phyloP scores from a whole-genome alignment of 306 rosid genomes.

The Quercus wislizeni region DNA sequence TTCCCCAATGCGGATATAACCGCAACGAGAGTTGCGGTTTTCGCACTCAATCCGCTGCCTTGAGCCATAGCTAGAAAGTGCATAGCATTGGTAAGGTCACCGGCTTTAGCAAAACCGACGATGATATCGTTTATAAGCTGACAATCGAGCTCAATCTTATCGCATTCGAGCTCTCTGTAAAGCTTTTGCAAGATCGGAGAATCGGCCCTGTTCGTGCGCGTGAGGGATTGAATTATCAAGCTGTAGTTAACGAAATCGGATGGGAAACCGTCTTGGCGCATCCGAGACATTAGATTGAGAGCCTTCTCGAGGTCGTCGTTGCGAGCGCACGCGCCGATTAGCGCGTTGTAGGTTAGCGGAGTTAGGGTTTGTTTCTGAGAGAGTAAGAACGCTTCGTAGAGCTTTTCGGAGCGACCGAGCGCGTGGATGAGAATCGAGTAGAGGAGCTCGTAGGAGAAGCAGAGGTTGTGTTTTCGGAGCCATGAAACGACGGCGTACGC shows the following conservation, averaged over 20 bases:
- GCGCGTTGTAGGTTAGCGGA: conserved; percentile 81
- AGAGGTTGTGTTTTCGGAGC: conserved; percentile 86
- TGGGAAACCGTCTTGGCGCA: conserved; percentile 81
- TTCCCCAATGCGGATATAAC: conserved; percentile 71
- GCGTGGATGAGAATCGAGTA: conserved; percentile 94
- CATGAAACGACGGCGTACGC: conserved; percentile 85
- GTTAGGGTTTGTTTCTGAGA: conserved; percentile 71
- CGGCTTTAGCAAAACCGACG: conserved; percentile 74
- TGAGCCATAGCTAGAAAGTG: conserved; percentile 72
- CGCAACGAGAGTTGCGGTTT: conserved; percentile 59
- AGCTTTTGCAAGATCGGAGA: conserved; percentile 75
- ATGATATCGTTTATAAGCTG: conserved; percentile 75
- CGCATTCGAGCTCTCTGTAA: conserved; percentile 61
- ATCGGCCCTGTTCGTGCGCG: conserved; percentile 65
- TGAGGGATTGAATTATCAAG: conserved; percentile 74
- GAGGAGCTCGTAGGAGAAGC: conserved; percentile 85
- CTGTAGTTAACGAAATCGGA: conserved; percentile 83
- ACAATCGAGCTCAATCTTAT: conserved; percentile 72
- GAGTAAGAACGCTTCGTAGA: conserved; percentile 82
- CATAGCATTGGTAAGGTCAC: conserved; percentile 68
- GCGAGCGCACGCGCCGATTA: conserved; percentile 87
- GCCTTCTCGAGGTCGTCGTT: conserved; percentile 86
- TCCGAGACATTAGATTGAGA: conserved; percentile 66
- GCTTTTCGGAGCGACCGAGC: conserved; percentile 83
- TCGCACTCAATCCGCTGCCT: conserved; percentile 70